Base-by-base conservation (phyloP, 371 early-diverging fungal species). In the Lichtheimia corymbifera region DNA sequence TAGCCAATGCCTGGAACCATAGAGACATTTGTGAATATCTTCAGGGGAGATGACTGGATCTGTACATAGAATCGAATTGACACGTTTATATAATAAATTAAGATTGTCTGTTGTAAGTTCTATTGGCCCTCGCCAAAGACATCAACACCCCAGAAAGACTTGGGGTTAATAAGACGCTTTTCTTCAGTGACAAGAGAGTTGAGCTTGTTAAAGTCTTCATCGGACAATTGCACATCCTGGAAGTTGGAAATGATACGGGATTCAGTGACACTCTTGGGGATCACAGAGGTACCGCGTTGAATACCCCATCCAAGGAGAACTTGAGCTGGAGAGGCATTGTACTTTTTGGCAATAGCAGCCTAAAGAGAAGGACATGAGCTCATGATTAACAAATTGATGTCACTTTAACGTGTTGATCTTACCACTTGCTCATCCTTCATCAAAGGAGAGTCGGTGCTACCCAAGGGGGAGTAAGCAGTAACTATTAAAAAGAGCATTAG, bases 261-360 rank as follows among this genome's bases (percentile, higher is more conserved):
- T 27, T 74, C 67, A 17, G 69, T 76, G 17, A 74, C 75, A 58
- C 76, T 74, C 71, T 86, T 86, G 50, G 87, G 87, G 54, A 86
- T 73, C 2, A 82, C 84, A n/a, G 65, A 68, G 5, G 70, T 70
- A 72, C 61, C 61, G 40, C 90, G 86, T 59, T 89, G 78, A 50
- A 88, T 64, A n/a, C 80, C 84, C 93, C 94, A 96, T 20, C 87
- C 82, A 20, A 95, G 67, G 13, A 90, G 67, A 28, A 93, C 83
- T 67, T 94, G 93, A 11, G 93, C 88, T 0, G 89, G 77, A 0
- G 90, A 80, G 55, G 82, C 86, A 7, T 71, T 57, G 62, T 88
- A 79, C 30, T 77, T 77, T 55, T 83, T 66, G 17, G 93, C 90
- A 57, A 93, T 81, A 30, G 35, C 43, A 45, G 47, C 56, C 56